A percentile compares a stretch with the other conserved stretches of the same genome.
Evolutionary conservation across 352 stramenopile genomes (phyloP).

Genomic region (Pythium rhizo-oryzae): DNA sequence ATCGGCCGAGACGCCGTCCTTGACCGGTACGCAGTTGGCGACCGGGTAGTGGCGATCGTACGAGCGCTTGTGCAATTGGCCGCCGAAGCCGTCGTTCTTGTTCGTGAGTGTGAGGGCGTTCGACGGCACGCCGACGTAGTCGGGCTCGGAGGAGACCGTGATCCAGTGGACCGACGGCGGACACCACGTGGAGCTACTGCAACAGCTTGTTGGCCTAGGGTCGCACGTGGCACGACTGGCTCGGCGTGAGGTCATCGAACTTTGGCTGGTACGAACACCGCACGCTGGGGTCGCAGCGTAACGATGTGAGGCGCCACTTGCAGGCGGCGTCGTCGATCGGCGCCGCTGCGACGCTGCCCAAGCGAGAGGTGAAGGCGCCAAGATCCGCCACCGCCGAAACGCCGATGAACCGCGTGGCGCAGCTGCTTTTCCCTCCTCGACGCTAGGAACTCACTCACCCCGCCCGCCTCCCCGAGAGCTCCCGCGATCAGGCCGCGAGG

Average conservation of each 20-base stretch:
- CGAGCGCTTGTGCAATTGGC: conserved; percentile 84
- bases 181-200: conserved; percentile 55
- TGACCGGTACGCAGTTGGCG: conserved; percentile 37
- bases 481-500: no score
- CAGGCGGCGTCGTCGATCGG: conserved; percentile 10
- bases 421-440: no score
- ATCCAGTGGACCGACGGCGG: conserved; percentile 65
- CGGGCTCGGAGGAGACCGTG: conserved; percentile 69
- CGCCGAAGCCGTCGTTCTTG: conserved; percentile 7
- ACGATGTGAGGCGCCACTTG: not conserved
- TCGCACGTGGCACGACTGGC: conserved; percentile 29
- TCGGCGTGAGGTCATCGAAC: conserved; percentile 29
- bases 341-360: no score
- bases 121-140: conserved; percentile 40
- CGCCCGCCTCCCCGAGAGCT: no score
- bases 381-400: no score
- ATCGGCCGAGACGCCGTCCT: conserved; percentile 51
- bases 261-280: conserved; percentile 13
- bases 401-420: no score
- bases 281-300: conserved; percentile 12
- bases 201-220: conserved; percentile 16
- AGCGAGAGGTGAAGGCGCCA: no score
- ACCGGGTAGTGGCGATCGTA: conserved; percentile 82
- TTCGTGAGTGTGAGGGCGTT: conserved; percentile 25
- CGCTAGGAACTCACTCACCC: no score